Evolutionary conservation across 768 basidiomycete genomes (phyloP).

Genomic region (Filobasidium floriforme): DNA sequence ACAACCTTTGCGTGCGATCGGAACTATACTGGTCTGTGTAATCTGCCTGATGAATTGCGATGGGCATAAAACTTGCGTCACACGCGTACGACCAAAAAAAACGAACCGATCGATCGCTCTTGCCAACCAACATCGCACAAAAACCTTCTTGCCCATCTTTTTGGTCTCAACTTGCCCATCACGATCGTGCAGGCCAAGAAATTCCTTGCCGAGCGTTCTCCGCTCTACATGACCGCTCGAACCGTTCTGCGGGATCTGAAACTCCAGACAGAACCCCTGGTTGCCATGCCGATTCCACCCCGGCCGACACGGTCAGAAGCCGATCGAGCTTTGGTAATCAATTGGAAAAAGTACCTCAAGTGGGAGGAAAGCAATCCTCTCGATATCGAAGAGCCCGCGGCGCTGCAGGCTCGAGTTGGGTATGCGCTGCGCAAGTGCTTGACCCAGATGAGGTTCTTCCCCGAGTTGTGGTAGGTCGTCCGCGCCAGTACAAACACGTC

Average conservation of each 20-base stretch:
- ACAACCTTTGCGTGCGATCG: constrained; percentile 1
- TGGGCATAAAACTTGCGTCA: background rate
- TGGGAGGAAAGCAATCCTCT: constrained; percentile 94
- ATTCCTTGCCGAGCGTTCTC: constrained; percentile 85
- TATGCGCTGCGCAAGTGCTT: constrained; percentile 82
- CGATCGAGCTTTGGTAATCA: constrained; percentile 67
- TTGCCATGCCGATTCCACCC: constrained; percentile 60
- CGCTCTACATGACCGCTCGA: constrained; percentile 90
- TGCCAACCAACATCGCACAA: background rate
- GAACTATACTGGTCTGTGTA: background rate
- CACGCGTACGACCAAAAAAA: background rate
- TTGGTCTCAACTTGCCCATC: background rate
- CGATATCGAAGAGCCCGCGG: constrained; percentile 71
- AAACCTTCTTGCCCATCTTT: background rate
- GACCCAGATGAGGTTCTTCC: constrained; percentile 84
- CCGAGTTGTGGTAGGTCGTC: constrained; percentile 74
- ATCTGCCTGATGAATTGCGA: constrained; percentile 4
- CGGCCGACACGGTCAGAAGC: constrained; percentile 63
- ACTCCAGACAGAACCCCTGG: constrained; percentile 59
- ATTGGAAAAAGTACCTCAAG: constrained; percentile 86
- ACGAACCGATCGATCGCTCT: background rate
- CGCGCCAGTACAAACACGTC: background rate
- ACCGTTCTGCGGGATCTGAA: constrained; percentile 72
- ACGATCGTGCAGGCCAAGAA: constrained; percentile 70
- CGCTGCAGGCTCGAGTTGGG: constrained; percentile 63